A percentile compares a stretch with the other conserved stretches of the same genome.
phyloP scores from a whole-genome alignment of 768 basidiomycete species.

The Termitomyces sp. region DNA sequence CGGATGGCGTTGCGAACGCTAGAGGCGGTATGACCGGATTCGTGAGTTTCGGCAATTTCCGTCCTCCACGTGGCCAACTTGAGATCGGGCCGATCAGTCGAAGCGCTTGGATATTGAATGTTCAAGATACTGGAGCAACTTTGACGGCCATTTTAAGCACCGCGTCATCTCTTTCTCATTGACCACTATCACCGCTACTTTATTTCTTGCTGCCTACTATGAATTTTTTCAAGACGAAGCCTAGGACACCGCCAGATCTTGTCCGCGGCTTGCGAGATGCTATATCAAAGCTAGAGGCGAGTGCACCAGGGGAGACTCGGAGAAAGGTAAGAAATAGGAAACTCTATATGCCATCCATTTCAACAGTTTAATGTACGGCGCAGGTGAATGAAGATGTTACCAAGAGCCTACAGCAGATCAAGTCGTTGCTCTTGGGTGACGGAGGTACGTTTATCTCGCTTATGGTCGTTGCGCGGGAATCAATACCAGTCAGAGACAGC shows the following conservation, averaged over 20 bases:
- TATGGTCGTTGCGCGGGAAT: not conserved
- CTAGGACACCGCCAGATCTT: constrained; percentile 81
- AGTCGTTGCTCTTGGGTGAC: constrained; percentile 81
- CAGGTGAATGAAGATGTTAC: constrained; percentile 88
- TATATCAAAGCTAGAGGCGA: constrained; percentile 68
- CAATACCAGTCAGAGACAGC: constrained; percentile 52
- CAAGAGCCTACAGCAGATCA: constrained; percentile 87
- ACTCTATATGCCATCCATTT: not conserved
- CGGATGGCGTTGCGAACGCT: constrained; percentile 19
- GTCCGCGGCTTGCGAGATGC: constrained; percentile 78
- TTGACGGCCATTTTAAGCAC: constrained; percentile 11
- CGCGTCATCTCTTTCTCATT: constrained; percentile 3
- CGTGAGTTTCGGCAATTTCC: constrained; percentile 16
- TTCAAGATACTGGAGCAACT: constrained; percentile 6
- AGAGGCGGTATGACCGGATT: constrained; percentile 1
- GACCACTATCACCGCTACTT: not conserved
- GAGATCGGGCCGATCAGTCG: not conserved
- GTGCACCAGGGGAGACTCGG: constrained; percentile 69
- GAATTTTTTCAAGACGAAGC: constrained; percentile 97
- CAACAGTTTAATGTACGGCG: not conserved
- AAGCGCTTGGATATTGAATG: not conserved
- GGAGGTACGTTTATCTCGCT: constrained; percentile 49
- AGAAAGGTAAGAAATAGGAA: constrained; percentile 55
- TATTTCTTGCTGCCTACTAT: constrained; percentile 30
- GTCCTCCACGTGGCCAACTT: constrained; percentile 7